A percentile compares a stretch with the other conserved stretches of the same genome.
phyloP scores from a whole-genome alignment of 495 filamentous ascomycete species.

The Podospora bellae-mahoneyi region DNA sequence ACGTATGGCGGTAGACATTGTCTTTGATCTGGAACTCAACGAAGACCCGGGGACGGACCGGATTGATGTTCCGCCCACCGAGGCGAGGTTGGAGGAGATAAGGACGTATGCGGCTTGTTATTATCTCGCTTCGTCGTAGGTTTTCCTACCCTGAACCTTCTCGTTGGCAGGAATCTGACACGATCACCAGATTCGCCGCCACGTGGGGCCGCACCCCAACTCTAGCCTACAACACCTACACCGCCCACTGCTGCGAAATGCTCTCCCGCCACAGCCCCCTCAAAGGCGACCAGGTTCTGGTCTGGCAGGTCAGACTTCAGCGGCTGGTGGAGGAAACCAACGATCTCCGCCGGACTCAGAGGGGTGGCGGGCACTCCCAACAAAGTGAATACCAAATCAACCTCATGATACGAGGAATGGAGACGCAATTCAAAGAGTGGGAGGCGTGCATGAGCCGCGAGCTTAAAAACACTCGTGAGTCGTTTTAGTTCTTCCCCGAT shows the following conservation, averaged over 20 bases:
- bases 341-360: conserved; percentile 28
- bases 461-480: conserved; percentile 18
- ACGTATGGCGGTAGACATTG: conserved; percentile 47
- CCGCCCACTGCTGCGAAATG: conserved; percentile 34
- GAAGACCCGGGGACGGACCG: conserved; percentile 28
- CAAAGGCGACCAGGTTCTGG: conserved; percentile 38
- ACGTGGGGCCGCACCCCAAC: conserved; percentile 32
- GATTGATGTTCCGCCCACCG: background rate
- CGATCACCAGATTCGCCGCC: conserved; percentile 28
- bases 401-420: conserved; percentile 42
- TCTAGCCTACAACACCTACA: conserved; percentile 34
- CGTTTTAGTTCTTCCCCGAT: background rate
- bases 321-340: conserved; percentile 39
- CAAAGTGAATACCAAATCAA: conserved; percentile 39
- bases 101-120: conserved; percentile 41
- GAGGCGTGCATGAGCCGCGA: conserved; percentile 33
- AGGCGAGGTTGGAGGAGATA: conserved; percentile 34
- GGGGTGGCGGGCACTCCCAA: conserved; percentile 1
- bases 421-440: conserved; percentile 40
- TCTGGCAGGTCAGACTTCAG: conserved; percentile 41
- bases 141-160: background rate
- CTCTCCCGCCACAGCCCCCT: conserved; percentile 32
- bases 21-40: conserved; percentile 43
- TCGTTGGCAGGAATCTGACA: background rate
- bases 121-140: conserved; percentile 38